Percentiles rank a stretch among this genome's conserved stretches.
Evolutionary conservation across 192 early-diverging fungal genomes (phyloP).

Genomic region (Geranomyces variabilis): DNA sequence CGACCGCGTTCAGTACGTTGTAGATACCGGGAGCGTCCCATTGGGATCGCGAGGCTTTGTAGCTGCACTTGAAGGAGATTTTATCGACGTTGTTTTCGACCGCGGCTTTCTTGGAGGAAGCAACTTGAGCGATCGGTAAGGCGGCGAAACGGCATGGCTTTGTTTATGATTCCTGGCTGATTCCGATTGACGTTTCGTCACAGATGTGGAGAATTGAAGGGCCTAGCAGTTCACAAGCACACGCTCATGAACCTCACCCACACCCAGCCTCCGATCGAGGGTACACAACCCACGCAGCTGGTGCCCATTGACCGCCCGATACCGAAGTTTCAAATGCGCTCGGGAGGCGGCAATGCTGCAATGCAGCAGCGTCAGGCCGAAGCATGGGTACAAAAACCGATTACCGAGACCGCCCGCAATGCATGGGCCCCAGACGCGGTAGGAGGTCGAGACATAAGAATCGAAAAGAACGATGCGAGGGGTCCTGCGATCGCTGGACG

Average conservation of each 20-base stretch:
- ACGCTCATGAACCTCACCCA: slow-evolving; percentile 75
- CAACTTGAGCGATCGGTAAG: slow-evolving; percentile 70
- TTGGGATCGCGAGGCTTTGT: slow-evolving; percentile 83
- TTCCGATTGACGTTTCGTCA: not conserved
- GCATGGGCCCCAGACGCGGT: not conserved
- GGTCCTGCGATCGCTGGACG: not conserved
- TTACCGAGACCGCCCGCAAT: not conserved
- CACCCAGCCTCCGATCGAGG: slow-evolving; percentile 53
- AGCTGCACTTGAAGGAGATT: slow-evolving; percentile 73
- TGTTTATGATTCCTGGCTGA: slow-evolving; percentile 21
- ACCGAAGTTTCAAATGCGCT: slow-evolving; percentile 25
- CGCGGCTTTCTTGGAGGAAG: slow-evolving; percentile 75
- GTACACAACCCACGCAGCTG: slow-evolving; percentile 12
- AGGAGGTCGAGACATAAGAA: not conserved
- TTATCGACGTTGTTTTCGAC: slow-evolving; percentile 90
- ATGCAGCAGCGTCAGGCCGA: slow-evolving; percentile 19
- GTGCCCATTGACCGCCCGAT: slow-evolving; percentile 22
- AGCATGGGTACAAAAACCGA: slow-evolving; percentile 1
- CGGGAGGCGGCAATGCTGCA: slow-evolving; percentile 15
- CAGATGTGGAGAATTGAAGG: slow-evolving; percentile 75
- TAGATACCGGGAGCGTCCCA: slow-evolving; percentile 73
- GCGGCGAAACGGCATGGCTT: too few species aligned
- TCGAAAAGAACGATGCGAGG: not conserved
- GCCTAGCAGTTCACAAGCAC: slow-evolving; percentile 65
- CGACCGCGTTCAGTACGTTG: slow-evolving; percentile 80